Percentiles rank a stretch among this genome's conserved stretches.
Conservation (phyloP, 176 grass and related monocot genomes). For the Aegilops bicornis region DNA sequence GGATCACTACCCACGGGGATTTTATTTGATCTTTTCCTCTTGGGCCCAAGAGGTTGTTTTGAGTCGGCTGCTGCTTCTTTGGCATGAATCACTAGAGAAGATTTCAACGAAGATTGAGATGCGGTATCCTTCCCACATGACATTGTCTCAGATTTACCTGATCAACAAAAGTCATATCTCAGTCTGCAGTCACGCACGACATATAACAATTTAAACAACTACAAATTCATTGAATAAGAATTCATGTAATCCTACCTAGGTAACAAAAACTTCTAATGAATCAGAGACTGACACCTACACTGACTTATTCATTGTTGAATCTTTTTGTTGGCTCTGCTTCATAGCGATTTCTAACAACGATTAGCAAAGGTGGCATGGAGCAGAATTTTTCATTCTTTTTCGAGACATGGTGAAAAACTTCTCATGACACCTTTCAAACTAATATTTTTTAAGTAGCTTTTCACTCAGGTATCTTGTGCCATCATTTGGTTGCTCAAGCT, state of each 20-base stretch:
- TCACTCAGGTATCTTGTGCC: not conserved
- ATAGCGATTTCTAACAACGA: conserved; percentile 1
- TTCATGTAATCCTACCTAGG: not conserved
- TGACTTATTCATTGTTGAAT: conserved; percentile 13
- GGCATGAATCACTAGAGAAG: conserved; percentile 25
- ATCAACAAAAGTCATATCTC: conserved; percentile 15
- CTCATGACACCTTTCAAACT: not conserved
- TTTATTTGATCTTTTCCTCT: conserved; percentile 58
- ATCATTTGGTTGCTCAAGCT: not conserved
- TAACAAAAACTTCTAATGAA: conserved; percentile 10
- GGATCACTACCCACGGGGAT: conserved; percentile 17
- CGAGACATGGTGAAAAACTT: not conserved
- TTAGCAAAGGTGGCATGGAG: not conserved
- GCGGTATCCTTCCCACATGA: conserved; percentile 25
- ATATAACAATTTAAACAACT: conserved; percentile 21
- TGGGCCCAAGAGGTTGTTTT: conserved; percentile 50
- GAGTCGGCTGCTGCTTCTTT: conserved; percentile 43
- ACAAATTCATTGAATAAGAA: conserved; percentile 13
- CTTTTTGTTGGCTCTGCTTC: conserved; percentile 2
- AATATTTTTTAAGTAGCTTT: not conserved
- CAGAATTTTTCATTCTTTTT: not conserved
- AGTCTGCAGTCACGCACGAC: not conserved
- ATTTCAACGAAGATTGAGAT: conserved; percentile 31
- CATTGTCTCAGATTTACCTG: conserved; percentile 44
- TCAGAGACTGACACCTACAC: not conserved